phyloP scores from a whole-genome alignment of 2,329 filamentous ascomycete genomes.

The Talaromyces funiculosus region DNA sequence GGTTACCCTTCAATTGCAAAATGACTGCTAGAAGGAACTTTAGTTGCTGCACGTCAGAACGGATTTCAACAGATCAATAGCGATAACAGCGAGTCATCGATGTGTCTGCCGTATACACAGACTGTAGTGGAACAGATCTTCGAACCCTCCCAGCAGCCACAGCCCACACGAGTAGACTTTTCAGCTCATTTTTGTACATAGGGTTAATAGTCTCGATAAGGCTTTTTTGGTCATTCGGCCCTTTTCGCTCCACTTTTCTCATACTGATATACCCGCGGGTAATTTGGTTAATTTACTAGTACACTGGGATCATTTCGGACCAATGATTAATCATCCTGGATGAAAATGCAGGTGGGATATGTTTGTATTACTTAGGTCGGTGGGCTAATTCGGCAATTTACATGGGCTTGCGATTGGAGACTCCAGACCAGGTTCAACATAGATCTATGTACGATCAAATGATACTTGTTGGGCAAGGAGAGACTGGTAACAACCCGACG shows the following conservation, averaged over 20 bases:
- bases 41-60: not conserved
- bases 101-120: not conserved
- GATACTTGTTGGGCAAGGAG: too few relatives aligned
- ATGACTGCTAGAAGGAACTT: not conserved
- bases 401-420: too few relatives aligned
- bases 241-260: not conserved
- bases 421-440: too few relatives aligned
- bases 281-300: not conserved
- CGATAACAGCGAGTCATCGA: not conserved
- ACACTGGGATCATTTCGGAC: not conserved
- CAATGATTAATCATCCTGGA: not conserved
- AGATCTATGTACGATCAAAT: too few relatives aligned
- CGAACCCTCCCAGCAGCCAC: not conserved
- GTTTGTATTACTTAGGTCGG: too few relatives aligned
- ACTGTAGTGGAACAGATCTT: not conserved
- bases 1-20: not conserved
- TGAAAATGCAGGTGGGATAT: too few relatives aligned
- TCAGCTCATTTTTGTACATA: not conserved
- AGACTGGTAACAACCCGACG: too few relatives aligned
- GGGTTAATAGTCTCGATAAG: not conserved
- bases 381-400: too few relatives aligned
- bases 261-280: not conserved
- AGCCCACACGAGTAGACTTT: not conserved
- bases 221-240: not conserved
- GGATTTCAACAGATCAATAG: not conserved